Conservation (phyloP, 805 yeast species). For the Candida argentea region DNA sequence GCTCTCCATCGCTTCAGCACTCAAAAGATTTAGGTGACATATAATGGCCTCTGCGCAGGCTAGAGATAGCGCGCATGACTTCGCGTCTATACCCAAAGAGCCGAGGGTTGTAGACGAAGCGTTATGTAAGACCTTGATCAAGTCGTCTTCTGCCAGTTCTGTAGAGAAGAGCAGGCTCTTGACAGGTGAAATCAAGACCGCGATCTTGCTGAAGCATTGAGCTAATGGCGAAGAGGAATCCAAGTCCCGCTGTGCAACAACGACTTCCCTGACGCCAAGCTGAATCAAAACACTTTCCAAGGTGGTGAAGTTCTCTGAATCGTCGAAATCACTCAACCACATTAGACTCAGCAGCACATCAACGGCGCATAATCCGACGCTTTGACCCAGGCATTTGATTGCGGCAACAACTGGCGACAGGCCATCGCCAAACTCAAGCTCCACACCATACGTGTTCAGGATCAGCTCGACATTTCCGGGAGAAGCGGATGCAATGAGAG, state of each 20-base stretch:
- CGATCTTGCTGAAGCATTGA: conserved; percentile 34
- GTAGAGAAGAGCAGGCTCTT: conserved; percentile 48
- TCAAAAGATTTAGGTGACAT: conserved; percentile 54
- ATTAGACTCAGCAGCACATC: conserved; percentile 61
- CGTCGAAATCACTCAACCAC: conserved; percentile 71
- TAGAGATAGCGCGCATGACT: conserved; percentile 42
- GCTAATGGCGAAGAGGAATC: neutral
- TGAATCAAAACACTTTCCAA: conserved; percentile 82
- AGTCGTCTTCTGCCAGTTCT: conserved; percentile 69
- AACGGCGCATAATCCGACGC: conserved; percentile 70
- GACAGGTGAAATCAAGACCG: conserved; percentile 57
- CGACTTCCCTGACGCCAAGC: conserved; percentile 77
- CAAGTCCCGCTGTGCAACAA: conserved; percentile 49
- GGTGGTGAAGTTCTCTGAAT: conserved; percentile 74
- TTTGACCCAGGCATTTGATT: conserved; percentile 26
- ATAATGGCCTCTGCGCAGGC: conserved; percentile 61
- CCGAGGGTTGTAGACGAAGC: conserved; percentile 15
- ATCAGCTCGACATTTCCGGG: conserved; percentile 77
- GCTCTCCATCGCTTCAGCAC: conserved; percentile 46
- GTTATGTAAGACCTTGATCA: conserved; percentile 51
- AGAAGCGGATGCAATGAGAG: conserved; percentile 51
- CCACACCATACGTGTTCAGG: conserved; percentile 25
- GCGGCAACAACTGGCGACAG: conserved; percentile 31
- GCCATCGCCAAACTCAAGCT: conserved; percentile 43
- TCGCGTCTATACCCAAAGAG: conserved; percentile 39